A percentile compares a stretch with the other conserved stretches of the same genome.
Conservation (phyloP, 805 yeast species). For the Ogataea pini region DNA sequence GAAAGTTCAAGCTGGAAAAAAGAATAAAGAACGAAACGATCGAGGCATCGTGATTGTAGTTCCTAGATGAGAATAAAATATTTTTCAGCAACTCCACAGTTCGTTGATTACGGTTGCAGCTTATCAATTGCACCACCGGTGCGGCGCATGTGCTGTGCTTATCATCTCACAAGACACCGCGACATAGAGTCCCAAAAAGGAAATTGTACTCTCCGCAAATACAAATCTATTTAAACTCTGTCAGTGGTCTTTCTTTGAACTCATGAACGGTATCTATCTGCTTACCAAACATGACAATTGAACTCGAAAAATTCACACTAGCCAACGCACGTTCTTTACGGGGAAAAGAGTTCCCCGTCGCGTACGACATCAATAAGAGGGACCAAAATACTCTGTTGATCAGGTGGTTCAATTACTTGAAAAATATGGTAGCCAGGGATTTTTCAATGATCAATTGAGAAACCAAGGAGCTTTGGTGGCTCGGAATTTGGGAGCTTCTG, state of each 20-base stretch:
- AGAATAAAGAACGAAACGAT: no score
- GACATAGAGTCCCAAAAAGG: constrained; percentile 1
- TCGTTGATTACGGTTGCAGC: background rate
- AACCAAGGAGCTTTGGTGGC: constrained; percentile 32
- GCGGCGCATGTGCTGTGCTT: constrained; percentile 3
- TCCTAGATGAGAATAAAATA: no score
- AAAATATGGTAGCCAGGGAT: constrained; percentile 23
- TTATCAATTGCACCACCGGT: background rate
- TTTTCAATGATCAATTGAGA: constrained; percentile 27
- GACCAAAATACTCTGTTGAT: background rate
- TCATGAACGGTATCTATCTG: background rate
- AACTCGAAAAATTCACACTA: background rate
- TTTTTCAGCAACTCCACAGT: no score
- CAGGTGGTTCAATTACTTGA: constrained; percentile 13
- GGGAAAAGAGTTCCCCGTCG: constrained; percentile 25
- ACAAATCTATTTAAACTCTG: background rate
- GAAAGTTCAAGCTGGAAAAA: background rate
- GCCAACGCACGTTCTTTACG: constrained; percentile 18
- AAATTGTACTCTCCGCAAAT: background rate
- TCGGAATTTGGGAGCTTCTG: constrained; percentile 24
- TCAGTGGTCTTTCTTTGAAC: background rate
- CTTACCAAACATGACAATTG: background rate
- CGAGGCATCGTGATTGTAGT: no score
- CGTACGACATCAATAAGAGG: constrained; percentile 5
- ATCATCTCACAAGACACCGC: constrained; percentile 1